A percentile compares a stretch with the other conserved stretches of the same genome.
These are phyloP conservation scores for Ogataea zsoltii DNA, from an alignment of 805 yeast genomes.

Conservation along the genomic window DNA sequence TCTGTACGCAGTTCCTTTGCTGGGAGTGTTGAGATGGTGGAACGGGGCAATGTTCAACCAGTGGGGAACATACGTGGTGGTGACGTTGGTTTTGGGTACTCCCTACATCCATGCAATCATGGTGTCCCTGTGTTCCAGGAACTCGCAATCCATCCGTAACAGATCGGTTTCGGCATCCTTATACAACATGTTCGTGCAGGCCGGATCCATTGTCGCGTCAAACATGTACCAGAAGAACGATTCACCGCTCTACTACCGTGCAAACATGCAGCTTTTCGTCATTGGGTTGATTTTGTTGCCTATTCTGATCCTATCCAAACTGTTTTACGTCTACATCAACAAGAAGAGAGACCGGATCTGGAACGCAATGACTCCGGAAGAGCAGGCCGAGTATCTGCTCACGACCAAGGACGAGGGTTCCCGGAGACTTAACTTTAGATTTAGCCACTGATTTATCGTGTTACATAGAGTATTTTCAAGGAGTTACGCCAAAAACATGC, in stretches of 20 bases:
- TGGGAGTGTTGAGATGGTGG: constrained; percentile 32
- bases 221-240: constrained; percentile 61
- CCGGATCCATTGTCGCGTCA: constrained; percentile 52
- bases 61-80: constrained; percentile 31
- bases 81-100: constrained; percentile 37
- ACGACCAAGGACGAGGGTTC: constrained; percentile 55
- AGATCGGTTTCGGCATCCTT: constrained; percentile 67
- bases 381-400: constrained; percentile 47
- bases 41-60: constrained; percentile 25
- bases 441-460: constrained; percentile 21
- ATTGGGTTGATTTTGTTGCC: constrained; percentile 34
- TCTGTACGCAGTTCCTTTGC: constrained; percentile 27
- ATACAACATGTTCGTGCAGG: constrained; percentile 64
- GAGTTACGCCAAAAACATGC: too few species aligned
- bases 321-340: constrained; percentile 45
- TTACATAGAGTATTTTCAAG: background rate
- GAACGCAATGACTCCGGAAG: constrained; percentile 50
- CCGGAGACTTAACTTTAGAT: constrained; percentile 51
- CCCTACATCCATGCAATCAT: constrained; percentile 56
- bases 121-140: constrained; percentile 62
- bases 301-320: constrained; percentile 31
- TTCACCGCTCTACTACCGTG: constrained; percentile 58
- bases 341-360: constrained; percentile 47
- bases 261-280: constrained; percentile 47
- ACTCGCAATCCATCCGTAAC: constrained; percentile 61